Evolutionary conservation across 2,329 filamentous ascomycete genomes (phyloP).

Genomic region (Neofusicoccum umdonicola): DNA sequence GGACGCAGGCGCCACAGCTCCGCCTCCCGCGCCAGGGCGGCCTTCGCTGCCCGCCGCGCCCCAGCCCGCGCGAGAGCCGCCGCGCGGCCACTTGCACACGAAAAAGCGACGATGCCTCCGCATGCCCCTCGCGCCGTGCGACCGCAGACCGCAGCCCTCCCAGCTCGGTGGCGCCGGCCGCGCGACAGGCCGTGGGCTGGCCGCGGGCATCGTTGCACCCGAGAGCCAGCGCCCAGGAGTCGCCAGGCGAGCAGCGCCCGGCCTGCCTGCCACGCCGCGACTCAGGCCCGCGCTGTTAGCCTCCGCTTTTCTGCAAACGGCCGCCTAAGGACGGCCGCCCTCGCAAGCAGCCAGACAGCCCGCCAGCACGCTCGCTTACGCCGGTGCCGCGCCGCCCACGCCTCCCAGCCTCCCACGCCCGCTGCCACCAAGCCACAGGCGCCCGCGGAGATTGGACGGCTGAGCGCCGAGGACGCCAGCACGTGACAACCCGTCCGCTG

Average conservation of each 20-base stretch:
- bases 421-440: no score
- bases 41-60: constrained; percentile 2
- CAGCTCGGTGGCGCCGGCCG: background rate
- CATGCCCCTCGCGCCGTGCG: background rate
- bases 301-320: constrained; percentile 6
- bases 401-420: background rate
- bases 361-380: background rate
- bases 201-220: constrained; percentile 5
- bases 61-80: background rate
- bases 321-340: background rate
- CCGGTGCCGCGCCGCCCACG: background rate
- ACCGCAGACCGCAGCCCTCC: background rate
- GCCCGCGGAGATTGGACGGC: background rate
- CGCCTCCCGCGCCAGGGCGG: background rate
- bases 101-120: background rate
- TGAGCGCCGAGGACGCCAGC: background rate
- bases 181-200: background rate
- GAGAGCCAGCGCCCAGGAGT: background rate
- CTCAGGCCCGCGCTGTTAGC: background rate
- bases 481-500: background rate
- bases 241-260: background rate
- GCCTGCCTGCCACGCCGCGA: background rate
- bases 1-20: constrained; percentile 7
- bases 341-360: background rate
- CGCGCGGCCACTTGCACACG: background rate